These are phyloP conservation scores for Lachnellula arida DNA, from an alignment of 2,329 filamentous ascomycete genomes.

Conservation along the genomic window DNA sequence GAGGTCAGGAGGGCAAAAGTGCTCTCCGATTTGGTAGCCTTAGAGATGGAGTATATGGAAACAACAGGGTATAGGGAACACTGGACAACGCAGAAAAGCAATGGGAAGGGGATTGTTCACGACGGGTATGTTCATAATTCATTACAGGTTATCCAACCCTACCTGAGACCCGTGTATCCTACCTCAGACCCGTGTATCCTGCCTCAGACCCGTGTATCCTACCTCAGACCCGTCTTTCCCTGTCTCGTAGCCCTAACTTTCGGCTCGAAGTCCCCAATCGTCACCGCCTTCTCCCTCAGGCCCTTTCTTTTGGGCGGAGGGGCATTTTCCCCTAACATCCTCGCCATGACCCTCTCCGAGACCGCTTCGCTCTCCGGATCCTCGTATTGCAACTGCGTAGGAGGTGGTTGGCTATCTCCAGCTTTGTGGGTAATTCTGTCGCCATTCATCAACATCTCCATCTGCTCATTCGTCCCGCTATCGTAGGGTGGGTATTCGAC, in stretches of 20 bases:
- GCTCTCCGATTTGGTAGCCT: neutral
- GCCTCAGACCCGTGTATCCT: no score
- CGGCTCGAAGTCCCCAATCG: constrained; percentile 15
- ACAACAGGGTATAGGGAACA: neutral
- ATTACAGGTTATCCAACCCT: neutral
- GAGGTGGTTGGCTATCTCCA: constrained; percentile 20
- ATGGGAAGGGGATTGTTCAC: neutral
- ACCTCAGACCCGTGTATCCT: no score
- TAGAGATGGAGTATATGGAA: neutral
- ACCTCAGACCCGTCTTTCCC: neutral
- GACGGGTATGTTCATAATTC: neutral
- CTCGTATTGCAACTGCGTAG: constrained; percentile 31
- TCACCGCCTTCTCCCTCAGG: constrained; percentile 17
- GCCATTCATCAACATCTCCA: constrained; percentile 23
- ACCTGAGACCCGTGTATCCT: neutral
- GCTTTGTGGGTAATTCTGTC: constrained; percentile 11
- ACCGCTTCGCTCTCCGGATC: constrained; percentile 29
- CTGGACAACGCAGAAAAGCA: neutral
- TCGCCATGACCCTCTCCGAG: constrained; percentile 26
- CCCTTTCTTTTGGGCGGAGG: constrained; percentile 13
- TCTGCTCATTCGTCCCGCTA: constrained; percentile 16
- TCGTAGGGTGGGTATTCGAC: constrained; percentile 22
- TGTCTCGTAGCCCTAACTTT: constrained; percentile 4
- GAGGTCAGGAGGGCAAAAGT: no score
- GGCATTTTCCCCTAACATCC: constrained; percentile 27